These are phyloP conservation scores for Aspergillus flavus DNA, from an alignment of 2,329 filamentous ascomycete species.

Conservation along the genomic window DNA sequence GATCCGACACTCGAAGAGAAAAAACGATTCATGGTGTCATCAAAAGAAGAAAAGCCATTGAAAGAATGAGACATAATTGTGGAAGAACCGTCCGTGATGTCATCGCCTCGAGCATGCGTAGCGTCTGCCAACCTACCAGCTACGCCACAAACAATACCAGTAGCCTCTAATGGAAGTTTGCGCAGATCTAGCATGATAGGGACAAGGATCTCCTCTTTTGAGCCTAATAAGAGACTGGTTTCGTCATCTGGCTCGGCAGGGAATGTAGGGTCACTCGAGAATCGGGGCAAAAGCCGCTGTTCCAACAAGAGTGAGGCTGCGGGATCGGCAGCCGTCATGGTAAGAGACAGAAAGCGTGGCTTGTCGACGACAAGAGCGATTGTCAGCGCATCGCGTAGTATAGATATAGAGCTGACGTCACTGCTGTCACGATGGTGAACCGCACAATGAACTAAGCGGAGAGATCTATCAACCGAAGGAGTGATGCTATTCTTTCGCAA, in stretches of 20 bases:
- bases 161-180: constrained; percentile 80
- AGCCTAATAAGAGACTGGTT: constrained; percentile 74
- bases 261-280: constrained; percentile 62
- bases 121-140: constrained; percentile 79
- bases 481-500: constrained; percentile 76
- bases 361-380: constrained; percentile 41
- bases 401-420: constrained; percentile 41
- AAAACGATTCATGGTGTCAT: constrained; percentile 15
- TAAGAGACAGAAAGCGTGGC: constrained; percentile 54
- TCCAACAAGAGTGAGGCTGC: constrained; percentile 50
- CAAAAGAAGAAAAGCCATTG: constrained; percentile 20
- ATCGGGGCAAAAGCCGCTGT: constrained; percentile 59
- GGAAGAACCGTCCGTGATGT: constrained; percentile 23
- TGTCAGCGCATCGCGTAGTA: constrained; percentile 43
- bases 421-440: constrained; percentile 56
- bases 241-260: constrained; percentile 41
- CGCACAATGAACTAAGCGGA: constrained; percentile 81
- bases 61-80: constrained; percentile 19
- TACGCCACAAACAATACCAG: constrained; percentile 93
- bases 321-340: constrained; percentile 48
- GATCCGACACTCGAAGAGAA: constrained; percentile 21
- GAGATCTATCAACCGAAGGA: constrained; percentile 67
- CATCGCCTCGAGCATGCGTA: constrained; percentile 52
- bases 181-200: constrained; percentile 88
- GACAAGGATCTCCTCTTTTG: constrained; percentile 68